Base-by-base conservation (phyloP, 257 asterid species). In the Capsicum chinense region DNA sequence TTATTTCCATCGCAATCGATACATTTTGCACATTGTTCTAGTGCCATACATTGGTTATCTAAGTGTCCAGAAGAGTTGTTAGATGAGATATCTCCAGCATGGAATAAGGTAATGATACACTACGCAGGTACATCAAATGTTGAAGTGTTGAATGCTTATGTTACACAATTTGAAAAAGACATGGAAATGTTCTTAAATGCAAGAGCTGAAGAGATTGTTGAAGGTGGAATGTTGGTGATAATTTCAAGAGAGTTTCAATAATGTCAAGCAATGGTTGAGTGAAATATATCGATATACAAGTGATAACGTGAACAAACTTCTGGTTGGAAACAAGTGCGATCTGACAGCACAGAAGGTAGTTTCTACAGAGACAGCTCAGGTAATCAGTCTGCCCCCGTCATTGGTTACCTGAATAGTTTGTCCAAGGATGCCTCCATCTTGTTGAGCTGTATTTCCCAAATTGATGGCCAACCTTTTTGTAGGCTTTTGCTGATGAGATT, bases 201-300 rank as follows among this genome's bases (percentile, higher is more conserved):
- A n/a, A 89, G 92, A 71, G 89, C 89, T 3, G 84, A 82, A 21
- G 92, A 90, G 84, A 83, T 86, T 39, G 86, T 84, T 19, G 56
- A 5, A 2, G 89, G 89, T 6, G 91, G 91, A 2, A 16, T 90
- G 2, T 12, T 89, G 83, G 26, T 83, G 37, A 26, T 88, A 4
- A 12, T 87, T 9, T 9, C 78, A 8, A 89, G 98, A 94, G 85
- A 94, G 98, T 90, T 94, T 94, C 85, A 93, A 94, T 90, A 94
- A 94, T 56, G 97, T 94, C 70, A 94, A 94, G 86, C 97, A 90
- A 84, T 94, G 98, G 98, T 88, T 93, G 86, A 94, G 88, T 80
- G 98, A 94, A 88, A 94, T 94, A 42, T 97, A 94, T 71, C 96
- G 97, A 69, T 94, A 92, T 87, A 97, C 98, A 3, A 92, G 97